These are phyloP conservation scores for Pseudonectria buxi DNA, from an alignment of 2,329 filamentous ascomycete genomes.

Conservation along the genomic window DNA sequence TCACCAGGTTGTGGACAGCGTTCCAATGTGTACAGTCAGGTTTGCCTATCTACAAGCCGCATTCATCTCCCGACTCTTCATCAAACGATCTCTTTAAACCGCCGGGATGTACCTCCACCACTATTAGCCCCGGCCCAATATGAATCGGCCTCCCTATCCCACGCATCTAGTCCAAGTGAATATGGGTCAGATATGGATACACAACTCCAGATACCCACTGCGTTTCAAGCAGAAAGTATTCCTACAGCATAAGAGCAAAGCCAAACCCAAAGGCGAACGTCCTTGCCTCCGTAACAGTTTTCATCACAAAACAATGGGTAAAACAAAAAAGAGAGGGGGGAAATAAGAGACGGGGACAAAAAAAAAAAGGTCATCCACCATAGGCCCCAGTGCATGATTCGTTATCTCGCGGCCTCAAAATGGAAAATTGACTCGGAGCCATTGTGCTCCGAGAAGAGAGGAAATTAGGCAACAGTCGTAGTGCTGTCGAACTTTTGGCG, in stretches of 20 bases:
- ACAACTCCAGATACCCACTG: constrained; percentile 7
- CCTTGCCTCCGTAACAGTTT: too few species aligned
- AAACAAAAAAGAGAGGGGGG: constrained; percentile 7
- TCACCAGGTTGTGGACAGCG: constrained; percentile 6
- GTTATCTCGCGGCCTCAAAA: constrained; percentile 7
- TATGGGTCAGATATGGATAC: constrained; percentile 8
- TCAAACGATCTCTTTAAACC: too few species aligned
- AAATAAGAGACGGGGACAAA: too few species aligned
- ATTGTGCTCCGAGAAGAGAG: constrained; percentile 11
- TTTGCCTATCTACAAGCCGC: too few species aligned
- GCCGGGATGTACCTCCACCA: too few species aligned
- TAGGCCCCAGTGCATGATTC: constrained; percentile 11
- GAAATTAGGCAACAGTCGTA: constrained; percentile 17
- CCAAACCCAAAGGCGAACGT: too few species aligned
- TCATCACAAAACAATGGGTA: too few species aligned
- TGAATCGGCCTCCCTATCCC: constrained; percentile 1
- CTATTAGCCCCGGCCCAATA: too few species aligned
- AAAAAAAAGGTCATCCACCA: constrained; percentile 7
- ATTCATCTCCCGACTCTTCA: too few species aligned
- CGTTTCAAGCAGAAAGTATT: constrained; percentile 9
- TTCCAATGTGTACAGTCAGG: too few species aligned
- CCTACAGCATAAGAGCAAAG: constrained; percentile 10
- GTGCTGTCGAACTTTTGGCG: constrained; percentile 9
- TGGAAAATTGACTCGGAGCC: constrained; percentile 9
- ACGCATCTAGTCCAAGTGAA: constrained; percentile 3